phyloP scores from a whole-genome alignment of 371 early-diverging fungal species.

The Mortierella sp. region DNA sequence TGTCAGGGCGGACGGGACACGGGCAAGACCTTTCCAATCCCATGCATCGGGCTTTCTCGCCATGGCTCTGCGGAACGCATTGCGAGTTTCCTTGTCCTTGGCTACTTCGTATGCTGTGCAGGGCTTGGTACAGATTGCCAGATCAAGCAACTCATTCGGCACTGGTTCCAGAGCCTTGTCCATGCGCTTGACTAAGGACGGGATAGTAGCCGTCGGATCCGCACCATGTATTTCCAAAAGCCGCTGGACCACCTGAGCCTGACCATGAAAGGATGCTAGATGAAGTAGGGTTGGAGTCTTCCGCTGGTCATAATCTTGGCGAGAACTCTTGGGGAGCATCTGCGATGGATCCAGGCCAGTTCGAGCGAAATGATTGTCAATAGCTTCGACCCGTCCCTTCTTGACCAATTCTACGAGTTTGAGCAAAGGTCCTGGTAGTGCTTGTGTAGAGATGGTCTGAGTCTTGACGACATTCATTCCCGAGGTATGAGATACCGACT shows the following conservation, averaged over 20 bases:
- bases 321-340: constrained; percentile 63
- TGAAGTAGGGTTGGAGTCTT: constrained; percentile 77
- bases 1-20: constrained; percentile 84
- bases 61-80: constrained; percentile 84
- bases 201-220: constrained; percentile 77
- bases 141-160: constrained; percentile 31
- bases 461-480: neutral
- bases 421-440: neutral
- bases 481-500: neutral
- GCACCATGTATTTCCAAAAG: constrained; percentile 76
- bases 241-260: constrained; percentile 67
- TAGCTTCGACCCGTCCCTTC: constrained; percentile 67
- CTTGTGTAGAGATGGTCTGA: neutral
- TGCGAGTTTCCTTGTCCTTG: constrained; percentile 79
- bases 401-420: constrained; percentile 63
- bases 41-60: constrained; percentile 71
- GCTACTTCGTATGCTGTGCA: constrained; percentile 87
- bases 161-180: neutral
- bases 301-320: constrained; percentile 57
- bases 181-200: constrained; percentile 32
- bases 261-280: constrained; percentile 70
- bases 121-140: constrained; percentile 18
- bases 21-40: constrained; percentile 73
- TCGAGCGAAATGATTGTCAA: constrained; percentile 58
- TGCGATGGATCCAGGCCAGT: constrained; percentile 26